Base-by-base conservation (phyloP, 2,329 filamentous ascomycete genomes). In the Cordyceps militaris region DNA sequence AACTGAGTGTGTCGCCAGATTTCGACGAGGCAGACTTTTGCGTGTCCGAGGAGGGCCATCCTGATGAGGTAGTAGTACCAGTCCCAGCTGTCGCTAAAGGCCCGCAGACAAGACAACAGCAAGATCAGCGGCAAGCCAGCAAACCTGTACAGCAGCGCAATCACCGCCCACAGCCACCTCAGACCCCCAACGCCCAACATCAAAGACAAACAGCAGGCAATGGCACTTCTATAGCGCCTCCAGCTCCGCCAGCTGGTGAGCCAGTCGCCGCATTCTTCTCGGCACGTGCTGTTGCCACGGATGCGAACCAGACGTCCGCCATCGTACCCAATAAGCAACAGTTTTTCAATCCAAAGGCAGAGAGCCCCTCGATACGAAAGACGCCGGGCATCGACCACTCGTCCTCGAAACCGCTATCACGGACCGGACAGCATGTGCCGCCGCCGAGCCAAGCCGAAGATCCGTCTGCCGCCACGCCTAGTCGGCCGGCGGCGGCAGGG, bases 351-450 rank as follows among this genome's bases (percentile, higher is more conserved):
- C 88, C 87, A 3, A 85, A 85, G 59, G 79, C 84, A 6, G 87
- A 92, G 65, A 90, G 86, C 61, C 91, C 92, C 0, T 94, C 91
- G 0, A 91, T 96, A 67, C 84, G 90, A 61, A 92, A 93, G 68
- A 97, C 93, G 0, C 88, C 88, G 0, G 92, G 92, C 2, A 81
- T 97, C 40, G 91, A 97, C 66, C 90, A 95, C 67, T 84, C 75
- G 23, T 86, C 83, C 53, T 92, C 88, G 4, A 86, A 87, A 54
- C 90, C 91, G 0, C 74, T 96, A 2, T 80, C 79, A 4, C 81
- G 79, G 61, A 78, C 76, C 47, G 73, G 78, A 0, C 76, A 81
- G 61, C 81, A 85, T 59, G 74, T 83, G 0, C 68, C 77, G 1
- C 76, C 78, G 1, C 66, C 58, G 61, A 68, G 64, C 60, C 70